A percentile compares a stretch with the other conserved stretches of the same genome.
Evolutionary conservation across 2,329 filamentous ascomycete species (phyloP).

Genomic region (Hypoxylon rubiginosum): DNA sequence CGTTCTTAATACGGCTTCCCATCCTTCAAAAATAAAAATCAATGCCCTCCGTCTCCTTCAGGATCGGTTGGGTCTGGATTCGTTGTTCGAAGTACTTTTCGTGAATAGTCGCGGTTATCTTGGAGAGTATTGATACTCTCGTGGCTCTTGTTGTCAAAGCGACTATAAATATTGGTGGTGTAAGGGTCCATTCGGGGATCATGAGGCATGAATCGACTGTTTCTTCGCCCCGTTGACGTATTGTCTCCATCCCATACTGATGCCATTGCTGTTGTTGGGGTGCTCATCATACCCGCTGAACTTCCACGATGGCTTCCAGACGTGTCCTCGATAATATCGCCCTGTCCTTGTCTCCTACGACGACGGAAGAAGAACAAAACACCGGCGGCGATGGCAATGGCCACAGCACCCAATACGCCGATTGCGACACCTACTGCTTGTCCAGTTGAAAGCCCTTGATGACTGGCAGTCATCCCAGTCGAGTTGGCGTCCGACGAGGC

Average conservation of each 20-base stretch:
- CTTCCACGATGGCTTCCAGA: constrained; percentile 64
- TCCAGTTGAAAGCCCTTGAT: constrained; percentile 44
- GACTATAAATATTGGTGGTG: constrained; percentile 67
- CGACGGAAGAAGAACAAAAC: constrained; percentile 62
- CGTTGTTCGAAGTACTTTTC: constrained; percentile 71
- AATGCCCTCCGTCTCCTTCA: constrained; percentile 36
- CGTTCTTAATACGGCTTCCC: constrained; percentile 33
- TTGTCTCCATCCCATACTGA: constrained; percentile 56
- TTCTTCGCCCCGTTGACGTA: constrained; percentile 62
- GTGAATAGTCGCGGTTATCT: constrained; percentile 76
- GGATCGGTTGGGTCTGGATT: constrained; percentile 69
- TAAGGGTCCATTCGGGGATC: constrained; percentile 75
- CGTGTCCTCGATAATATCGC: constrained; percentile 59
- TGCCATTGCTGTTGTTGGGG: constrained; percentile 61
- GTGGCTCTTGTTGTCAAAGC: constrained; percentile 68
- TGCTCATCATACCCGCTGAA: constrained; percentile 63
- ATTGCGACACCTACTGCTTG: constrained; percentile 50
- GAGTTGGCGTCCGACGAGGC: constrained; percentile 26
- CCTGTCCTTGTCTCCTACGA: constrained; percentile 59
- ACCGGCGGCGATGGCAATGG: constrained; percentile 46
- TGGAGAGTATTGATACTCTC: constrained; percentile 74
- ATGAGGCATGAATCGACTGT: constrained; percentile 68
- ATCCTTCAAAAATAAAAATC: constrained; percentile 11
- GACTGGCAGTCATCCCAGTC: constrained; percentile 22
- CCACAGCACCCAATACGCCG: constrained; percentile 48